Percentiles rank a stretch among this genome's conserved stretches.
Evolutionary conservation across 257 asterid species (phyloP).

Genomic region (Marsdenia floribunda): DNA sequence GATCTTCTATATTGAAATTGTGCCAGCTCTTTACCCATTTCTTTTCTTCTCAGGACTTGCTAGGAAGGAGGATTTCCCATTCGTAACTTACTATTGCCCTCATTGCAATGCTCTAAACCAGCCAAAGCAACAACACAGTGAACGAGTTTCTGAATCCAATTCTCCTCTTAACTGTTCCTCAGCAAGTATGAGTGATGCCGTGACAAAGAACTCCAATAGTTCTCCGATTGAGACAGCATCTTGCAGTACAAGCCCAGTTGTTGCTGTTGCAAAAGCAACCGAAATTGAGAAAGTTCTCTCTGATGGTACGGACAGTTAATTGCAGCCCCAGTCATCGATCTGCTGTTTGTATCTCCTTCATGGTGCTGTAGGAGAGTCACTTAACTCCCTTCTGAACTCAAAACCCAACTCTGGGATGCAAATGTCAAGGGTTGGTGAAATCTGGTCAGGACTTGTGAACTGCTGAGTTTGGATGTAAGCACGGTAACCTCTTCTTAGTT

Average conservation of each 20-base stretch:
- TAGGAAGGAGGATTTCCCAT: constrained; percentile 78
- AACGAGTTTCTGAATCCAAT: constrained; percentile 30
- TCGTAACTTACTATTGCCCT: constrained; percentile 79
- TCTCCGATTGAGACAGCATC: constrained; percentile 12
- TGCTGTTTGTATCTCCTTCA: not conserved
- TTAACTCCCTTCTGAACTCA: not conserved
- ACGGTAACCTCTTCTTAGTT: not conserved
- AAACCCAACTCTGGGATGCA: constrained; percentile 1
- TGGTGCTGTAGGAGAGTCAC: not conserved
- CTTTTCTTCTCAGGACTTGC: constrained; percentile 60
- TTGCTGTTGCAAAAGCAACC: constrained; percentile 7
- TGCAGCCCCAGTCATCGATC: not conserved
- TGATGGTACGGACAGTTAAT: constrained; percentile 10
- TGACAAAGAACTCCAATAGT: constrained; percentile 15
- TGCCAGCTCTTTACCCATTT: constrained; percentile 2
- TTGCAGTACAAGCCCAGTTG: constrained; percentile 13
- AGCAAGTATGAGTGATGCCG: constrained; percentile 21
- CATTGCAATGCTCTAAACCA: constrained; percentile 75
- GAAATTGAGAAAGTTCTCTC: constrained; percentile 7
- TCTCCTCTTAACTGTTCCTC: constrained; percentile 30
- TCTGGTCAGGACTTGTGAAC: not conserved
- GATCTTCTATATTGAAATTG: not conserved
- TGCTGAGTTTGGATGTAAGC: not conserved
- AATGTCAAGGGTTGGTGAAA: constrained; percentile 4
- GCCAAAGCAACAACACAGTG: constrained; percentile 46